Conservation (phyloP, 179 eudicot species). For the Beta lomatogona region DNA sequence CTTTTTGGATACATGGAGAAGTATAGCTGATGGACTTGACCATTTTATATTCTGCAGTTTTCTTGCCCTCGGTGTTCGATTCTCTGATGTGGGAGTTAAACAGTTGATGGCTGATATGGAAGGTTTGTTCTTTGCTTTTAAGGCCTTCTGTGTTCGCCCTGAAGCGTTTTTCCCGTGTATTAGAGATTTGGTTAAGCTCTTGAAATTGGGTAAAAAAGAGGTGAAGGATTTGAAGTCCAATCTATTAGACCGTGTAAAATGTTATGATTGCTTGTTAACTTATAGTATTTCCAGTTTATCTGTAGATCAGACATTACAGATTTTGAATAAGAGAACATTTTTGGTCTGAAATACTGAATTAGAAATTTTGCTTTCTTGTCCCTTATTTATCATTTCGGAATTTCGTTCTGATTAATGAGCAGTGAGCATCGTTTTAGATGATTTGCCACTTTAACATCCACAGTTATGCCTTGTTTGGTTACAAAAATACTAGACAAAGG, state of each 20-base stretch:
- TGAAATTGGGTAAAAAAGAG: conserved; percentile 36
- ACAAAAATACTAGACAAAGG: neutral
- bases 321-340: conserved; percentile 33
- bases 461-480: neutral
- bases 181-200: conserved; percentile 42
- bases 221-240: conserved; percentile 25
- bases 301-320: conserved; percentile 34
- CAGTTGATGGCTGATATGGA: conserved; percentile 42
- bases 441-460: neutral
- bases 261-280: conserved; percentile 29
- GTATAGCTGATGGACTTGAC: conserved; percentile 58
- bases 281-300: conserved; percentile 35
- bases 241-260: conserved; percentile 10
- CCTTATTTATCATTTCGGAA: neutral
- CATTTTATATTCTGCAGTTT: conserved; percentile 45
- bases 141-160: conserved; percentile 50
- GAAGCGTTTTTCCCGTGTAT: conserved; percentile 52
- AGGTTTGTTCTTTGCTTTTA: conserved; percentile 45
- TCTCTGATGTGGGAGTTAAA: conserved; percentile 35
- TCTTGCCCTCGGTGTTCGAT: conserved; percentile 21
- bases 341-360: neutral
- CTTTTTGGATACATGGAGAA: conserved; percentile 54
- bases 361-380: neutral
- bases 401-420: neutral
- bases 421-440: neutral